Evolutionary conservation across 805 yeast species (phyloP).

Genomic region (Metschnikowia lochheadii): DNA sequence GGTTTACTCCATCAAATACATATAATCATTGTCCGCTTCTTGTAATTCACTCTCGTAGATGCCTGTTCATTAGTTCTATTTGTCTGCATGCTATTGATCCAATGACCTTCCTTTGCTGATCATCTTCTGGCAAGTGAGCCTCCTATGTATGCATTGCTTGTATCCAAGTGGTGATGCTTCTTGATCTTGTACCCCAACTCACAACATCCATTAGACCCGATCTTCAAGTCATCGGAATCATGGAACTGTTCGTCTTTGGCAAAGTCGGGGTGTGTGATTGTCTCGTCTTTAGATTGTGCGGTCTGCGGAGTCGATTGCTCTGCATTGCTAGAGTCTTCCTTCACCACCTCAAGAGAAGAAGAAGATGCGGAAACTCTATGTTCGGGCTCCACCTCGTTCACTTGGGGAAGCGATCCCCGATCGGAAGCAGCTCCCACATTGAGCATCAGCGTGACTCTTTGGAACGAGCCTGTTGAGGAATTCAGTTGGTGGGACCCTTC

Average conservation of each 20-base stretch:
- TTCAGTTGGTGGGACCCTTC: conserved; percentile 12
- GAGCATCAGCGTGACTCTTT: conserved; percentile 29
- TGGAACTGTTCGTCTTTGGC: conserved; percentile 12
- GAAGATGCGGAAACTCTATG: not conserved
- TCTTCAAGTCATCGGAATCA: conserved; percentile 15
- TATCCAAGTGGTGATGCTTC: conserved; percentile 40
- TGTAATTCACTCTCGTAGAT: not conserved
- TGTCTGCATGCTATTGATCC: not conserved
- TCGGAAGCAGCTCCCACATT: conserved; percentile 17
- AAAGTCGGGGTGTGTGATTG: conserved; percentile 1
- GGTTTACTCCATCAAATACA: conserved; percentile 20
- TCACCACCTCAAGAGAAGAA: conserved; percentile 10
- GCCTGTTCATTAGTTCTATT: not conserved
- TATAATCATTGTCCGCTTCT: conserved; percentile 15
- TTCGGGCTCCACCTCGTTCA: conserved; percentile 6
- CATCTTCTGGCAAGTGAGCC: conserved; percentile 21
- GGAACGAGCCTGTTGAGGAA: conserved; percentile 9
- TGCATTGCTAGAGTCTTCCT: conserved; percentile 4
- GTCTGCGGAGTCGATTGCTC: not conserved
- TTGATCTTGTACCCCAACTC: conserved; percentile 40
- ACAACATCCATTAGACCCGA: conserved; percentile 30
- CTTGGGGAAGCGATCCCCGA: conserved; percentile 1
- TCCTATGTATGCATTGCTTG: conserved; percentile 30
- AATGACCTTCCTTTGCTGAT: not conserved
- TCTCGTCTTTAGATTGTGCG: not conserved